Conservation (phyloP, 2,329 filamentous ascomycete genomes). For the Didymella pomorum region DNA sequence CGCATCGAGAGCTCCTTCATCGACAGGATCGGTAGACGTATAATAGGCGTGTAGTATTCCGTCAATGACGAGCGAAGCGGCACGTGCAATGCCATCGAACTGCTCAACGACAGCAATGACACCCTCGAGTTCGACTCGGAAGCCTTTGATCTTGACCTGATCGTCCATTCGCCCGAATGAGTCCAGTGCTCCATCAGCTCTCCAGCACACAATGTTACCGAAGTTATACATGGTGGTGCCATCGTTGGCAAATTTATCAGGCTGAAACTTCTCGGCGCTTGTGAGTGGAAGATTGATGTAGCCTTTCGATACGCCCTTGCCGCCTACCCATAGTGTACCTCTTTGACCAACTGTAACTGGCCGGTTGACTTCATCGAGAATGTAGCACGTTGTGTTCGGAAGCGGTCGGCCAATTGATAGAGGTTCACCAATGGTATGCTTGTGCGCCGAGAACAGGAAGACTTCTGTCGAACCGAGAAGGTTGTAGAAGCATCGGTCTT, state of each 20-base stretch:
- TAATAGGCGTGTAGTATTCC: conserved; percentile 62
- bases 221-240: conserved; percentile 67
- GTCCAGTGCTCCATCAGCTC: conserved; percentile 61
- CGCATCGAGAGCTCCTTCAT: conserved; percentile 49
- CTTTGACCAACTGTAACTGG: conserved; percentile 59
- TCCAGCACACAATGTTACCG: conserved; percentile 66
- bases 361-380: conserved; percentile 59
- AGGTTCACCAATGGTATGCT: conserved; percentile 56
- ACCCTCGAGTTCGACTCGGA: conserved; percentile 68
- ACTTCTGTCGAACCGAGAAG: conserved; percentile 68
- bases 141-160: conserved; percentile 69
- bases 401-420: conserved; percentile 65
- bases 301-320: conserved; percentile 62
- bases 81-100: conserved; percentile 58
- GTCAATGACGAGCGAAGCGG: conserved; percentile 58
- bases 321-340: conserved; percentile 66
- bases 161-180: conserved; percentile 66
- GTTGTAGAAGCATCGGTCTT: conserved; percentile 55
- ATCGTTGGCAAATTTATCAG: conserved; percentile 61
- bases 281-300: conserved; percentile 64
- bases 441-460: conserved; percentile 66
- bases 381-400: conserved; percentile 65
- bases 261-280: conserved; percentile 60
- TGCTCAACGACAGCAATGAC: conserved; percentile 55
- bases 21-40: conserved; percentile 46